These are phyloP conservation scores for Morella rubra DNA, from an alignment of 306 rosid genomes.

Conservation along the genomic window DNA sequence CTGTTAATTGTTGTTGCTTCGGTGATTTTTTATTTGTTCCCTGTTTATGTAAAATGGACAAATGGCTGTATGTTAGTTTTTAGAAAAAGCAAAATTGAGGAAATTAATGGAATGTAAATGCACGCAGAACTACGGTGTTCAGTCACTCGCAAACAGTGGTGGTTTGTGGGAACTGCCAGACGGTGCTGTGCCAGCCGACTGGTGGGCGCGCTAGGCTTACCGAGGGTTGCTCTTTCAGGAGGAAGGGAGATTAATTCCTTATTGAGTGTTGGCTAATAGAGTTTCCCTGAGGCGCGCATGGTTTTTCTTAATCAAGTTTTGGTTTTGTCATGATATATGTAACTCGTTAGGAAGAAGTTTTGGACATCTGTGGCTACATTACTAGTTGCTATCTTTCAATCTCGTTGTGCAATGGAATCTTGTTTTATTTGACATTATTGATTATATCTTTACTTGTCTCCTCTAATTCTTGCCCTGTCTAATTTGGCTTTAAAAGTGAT, in stretches of 20 bases:
- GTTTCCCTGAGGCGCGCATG: background rate
- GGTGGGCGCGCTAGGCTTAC: slow-evolving; percentile 53
- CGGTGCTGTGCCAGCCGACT: slow-evolving; percentile 51
- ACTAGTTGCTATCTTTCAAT: background rate
- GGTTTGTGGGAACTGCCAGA: slow-evolving; percentile 55
- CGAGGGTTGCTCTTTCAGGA: slow-evolving; percentile 52
- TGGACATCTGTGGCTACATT: background rate
- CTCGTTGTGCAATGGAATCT: background rate
- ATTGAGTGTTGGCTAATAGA: background rate
- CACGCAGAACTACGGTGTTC: slow-evolving; percentile 49
- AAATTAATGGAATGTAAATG: background rate
- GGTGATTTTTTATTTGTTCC: background rate
- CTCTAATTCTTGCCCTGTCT: background rate
- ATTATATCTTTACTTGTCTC: background rate
- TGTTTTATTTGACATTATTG: background rate
- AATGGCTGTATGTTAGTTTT: background rate
- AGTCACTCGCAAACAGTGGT: slow-evolving; percentile 53
- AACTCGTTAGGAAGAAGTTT: slow-evolving; percentile 3
- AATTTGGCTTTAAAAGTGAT: background rate
- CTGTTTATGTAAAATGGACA: background rate
- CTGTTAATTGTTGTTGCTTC: background rate
- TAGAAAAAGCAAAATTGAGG: background rate
- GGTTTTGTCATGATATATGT: background rate
- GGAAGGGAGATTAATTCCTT: slow-evolving; percentile 40
- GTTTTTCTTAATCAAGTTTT: background rate